Evolutionary conservation across 768 basidiomycete species (phyloP).

Genomic region (Terana coerulea): DNA sequence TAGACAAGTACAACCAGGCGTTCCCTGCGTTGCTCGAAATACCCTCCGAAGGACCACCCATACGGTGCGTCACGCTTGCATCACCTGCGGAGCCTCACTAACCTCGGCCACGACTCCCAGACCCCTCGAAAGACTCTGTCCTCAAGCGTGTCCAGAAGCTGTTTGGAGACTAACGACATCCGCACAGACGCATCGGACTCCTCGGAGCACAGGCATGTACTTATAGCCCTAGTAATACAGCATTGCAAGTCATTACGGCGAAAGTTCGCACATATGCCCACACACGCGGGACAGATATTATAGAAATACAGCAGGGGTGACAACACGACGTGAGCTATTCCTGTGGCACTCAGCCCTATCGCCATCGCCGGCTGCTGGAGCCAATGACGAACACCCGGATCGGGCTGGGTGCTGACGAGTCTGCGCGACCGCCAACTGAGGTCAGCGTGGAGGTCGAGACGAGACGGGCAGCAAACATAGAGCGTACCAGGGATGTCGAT

Average conservation of each 20-base stretch:
- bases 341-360: background rate
- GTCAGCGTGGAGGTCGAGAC: background rate
- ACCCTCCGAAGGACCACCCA: constrained; percentile 96
- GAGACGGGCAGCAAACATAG: background rate
- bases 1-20: constrained; percentile 92
- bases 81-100: constrained; percentile 5
- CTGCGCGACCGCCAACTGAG: constrained; percentile 2
- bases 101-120: constrained; percentile 38
- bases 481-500: constrained; percentile 76
- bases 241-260: background rate
- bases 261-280: background rate
- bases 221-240: constrained; percentile 13
- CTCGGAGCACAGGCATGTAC: constrained; percentile 2
- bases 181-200: background rate
- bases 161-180: constrained; percentile 72
- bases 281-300: background rate
- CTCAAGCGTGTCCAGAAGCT: constrained; percentile 96
- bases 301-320: background rate
- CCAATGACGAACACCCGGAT: constrained; percentile 14
- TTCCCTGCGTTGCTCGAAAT: constrained; percentile 98
- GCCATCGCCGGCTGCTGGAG: constrained; percentile 12
- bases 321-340: too few species aligned
- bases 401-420: constrained; percentile 10
- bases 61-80: constrained; percentile 63
- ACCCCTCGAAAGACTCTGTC: constrained; percentile 93